phyloP scores from a whole-genome alignment of 2,329 filamentous ascomycete species.

The Aspergillus pseudoterreus region DNA sequence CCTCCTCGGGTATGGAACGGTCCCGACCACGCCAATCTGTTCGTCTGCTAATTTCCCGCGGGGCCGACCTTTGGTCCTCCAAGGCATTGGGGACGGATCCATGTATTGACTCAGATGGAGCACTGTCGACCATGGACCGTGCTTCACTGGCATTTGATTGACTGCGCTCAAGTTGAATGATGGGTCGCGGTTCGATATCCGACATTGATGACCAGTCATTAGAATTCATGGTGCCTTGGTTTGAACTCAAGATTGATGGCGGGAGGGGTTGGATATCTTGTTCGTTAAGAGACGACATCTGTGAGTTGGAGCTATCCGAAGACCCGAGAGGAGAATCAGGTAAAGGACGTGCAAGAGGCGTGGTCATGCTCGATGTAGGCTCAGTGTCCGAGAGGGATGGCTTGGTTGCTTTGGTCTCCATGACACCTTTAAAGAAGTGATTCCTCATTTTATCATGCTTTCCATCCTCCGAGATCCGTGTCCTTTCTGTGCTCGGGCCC shows the following conservation, averaged over 20 bases:
- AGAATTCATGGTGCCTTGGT: conserved; percentile 24
- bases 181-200: conserved; percentile 18
- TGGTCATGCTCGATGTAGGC: conserved; percentile 54
- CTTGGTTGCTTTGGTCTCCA: conserved; percentile 30
- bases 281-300: conserved; percentile 29
- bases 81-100: conserved; percentile 19
- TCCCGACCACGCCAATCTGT: conserved; percentile 34
- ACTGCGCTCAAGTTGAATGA: conserved; percentile 17
- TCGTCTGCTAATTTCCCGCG: conserved; percentile 37
- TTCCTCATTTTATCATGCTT: conserved; percentile 39
- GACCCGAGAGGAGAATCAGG: conserved; percentile 37
- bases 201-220: conserved; percentile 30
- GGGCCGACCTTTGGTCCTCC: conserved; percentile 37
- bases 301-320: conserved; percentile 25
- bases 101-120: conserved; percentile 20
- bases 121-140: conserved; percentile 16
- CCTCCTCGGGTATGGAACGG: conserved; percentile 28
- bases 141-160: conserved; percentile 25
- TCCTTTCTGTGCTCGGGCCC: conserved; percentile 22
- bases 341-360: conserved; percentile 52
- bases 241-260: conserved; percentile 40
- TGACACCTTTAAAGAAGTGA: conserved; percentile 42
- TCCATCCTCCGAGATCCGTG: conserved; percentile 26
- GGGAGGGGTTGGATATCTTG: conserved; percentile 41
- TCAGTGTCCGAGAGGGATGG: conserved; percentile 36